Conservation (phyloP, 495 filamentous ascomycete genomes). For the Copromyces sp. region DNA sequence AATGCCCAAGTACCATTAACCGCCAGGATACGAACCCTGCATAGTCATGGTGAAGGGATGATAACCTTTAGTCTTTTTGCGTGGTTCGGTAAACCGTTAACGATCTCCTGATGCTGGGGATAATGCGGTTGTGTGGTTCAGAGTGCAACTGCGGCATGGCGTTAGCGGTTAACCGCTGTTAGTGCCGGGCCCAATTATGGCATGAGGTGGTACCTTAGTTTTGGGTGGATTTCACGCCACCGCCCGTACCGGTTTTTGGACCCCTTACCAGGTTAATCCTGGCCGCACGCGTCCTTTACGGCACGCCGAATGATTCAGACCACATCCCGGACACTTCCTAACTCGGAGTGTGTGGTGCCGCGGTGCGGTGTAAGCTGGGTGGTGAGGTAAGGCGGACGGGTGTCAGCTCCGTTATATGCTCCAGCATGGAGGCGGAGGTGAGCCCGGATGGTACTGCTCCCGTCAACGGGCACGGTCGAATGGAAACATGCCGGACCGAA, state of each 20-base stretch:
- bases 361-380: not conserved
- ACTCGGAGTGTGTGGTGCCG: not conserved
- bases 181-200: not conserved
- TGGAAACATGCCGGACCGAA: not conserved
- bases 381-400: not conserved
- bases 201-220: not conserved
- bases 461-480: not conserved
- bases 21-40: not conserved
- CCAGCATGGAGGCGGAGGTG: not conserved
- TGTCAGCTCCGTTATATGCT: not conserved
- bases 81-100: not conserved
- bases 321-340: too few relatives aligned
- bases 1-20: not conserved
- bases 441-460: not conserved
- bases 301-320: not conserved
- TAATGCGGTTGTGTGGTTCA: not conserved
- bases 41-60: not conserved
- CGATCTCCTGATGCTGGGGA: not conserved
- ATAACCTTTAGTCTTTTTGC: not conserved
- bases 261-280: not conserved
- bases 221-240: not conserved
- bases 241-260: not conserved
- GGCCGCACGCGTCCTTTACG: not conserved
- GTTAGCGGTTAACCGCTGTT: not conserved
- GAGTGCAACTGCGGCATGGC: not conserved